These are phyloP conservation scores for Dictyostelium capitatum DNA, from an alignment of 78 protist genomes.

Conservation along the genomic window DNA sequence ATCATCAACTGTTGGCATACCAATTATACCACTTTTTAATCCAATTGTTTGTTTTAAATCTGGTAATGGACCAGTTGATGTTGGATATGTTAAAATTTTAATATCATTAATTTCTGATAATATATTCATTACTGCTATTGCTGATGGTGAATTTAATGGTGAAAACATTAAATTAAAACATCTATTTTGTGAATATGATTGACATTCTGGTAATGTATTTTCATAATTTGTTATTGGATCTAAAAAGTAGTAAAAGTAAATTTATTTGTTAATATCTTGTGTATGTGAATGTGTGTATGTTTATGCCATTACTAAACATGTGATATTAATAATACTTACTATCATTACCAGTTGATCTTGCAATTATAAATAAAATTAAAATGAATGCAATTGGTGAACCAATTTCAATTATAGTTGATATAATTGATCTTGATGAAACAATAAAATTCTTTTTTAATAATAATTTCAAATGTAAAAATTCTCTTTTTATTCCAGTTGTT, in stretches of 20 bases:
- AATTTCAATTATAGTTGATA: slow-evolving; percentile 44
- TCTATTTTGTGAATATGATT: slow-evolving; percentile 39
- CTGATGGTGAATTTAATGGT: slow-evolving; percentile 33
- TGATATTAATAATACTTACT: too few species aligned
- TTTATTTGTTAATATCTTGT: background rate
- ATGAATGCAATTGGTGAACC: slow-evolving; percentile 67
- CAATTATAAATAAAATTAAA: slow-evolving; percentile 42
- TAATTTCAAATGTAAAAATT: slow-evolving; percentile 49
- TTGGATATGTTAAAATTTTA: background rate
- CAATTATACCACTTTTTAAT: slow-evolving; percentile 13
- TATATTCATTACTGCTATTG: slow-evolving; percentile 23
- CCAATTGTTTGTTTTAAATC: slow-evolving; percentile 1
- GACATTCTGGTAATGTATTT: slow-evolving; percentile 39
- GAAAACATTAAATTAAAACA: slow-evolving; percentile 63
- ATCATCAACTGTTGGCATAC: background rate
- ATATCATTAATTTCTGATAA: slow-evolving; percentile 11
- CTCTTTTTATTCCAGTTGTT: background rate
- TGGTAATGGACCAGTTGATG: background rate
- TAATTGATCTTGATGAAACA: slow-evolving; percentile 37
- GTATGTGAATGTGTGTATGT: too few species aligned
- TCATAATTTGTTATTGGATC: background rate
- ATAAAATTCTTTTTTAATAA: slow-evolving; percentile 66
- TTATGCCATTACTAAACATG: too few species aligned
- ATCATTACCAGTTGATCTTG: slow-evolving; percentile 11
- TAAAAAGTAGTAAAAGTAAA: background rate